These are phyloP conservation scores for Pilobolus umbonatus DNA, from an alignment of 192 early-diverging fungal genomes.

Conservation along the genomic window DNA sequence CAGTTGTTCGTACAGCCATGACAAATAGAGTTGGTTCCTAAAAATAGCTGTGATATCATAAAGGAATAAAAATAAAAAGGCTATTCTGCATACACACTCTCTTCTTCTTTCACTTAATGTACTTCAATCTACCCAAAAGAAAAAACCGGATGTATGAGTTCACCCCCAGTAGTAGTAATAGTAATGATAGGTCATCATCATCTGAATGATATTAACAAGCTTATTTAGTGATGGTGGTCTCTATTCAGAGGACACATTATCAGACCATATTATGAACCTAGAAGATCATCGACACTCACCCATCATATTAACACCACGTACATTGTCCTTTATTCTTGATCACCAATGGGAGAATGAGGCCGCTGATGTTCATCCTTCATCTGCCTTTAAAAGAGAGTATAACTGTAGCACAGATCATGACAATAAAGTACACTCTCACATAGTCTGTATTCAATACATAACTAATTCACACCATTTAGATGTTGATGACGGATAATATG, in stretches of 20 bases:
- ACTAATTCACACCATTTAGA: neutral
- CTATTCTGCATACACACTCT: too few species aligned
- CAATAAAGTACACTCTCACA: neutral
- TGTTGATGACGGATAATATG: neutral
- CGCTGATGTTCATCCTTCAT: neutral
- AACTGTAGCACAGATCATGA: neutral
- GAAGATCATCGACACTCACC: constrained; percentile 46
- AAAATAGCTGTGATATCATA: too few species aligned
- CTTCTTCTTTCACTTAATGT: neutral
- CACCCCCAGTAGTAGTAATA: neutral
- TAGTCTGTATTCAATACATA: neutral
- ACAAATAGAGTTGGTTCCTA: too few species aligned
- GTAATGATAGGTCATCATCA: too few species aligned
- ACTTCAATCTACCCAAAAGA: neutral
- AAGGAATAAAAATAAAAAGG: too few species aligned
- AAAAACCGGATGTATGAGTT: neutral
- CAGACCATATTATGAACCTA: constrained; percentile 69
- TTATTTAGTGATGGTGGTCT: neutral
- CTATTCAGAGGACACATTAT: neutral
- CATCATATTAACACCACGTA: constrained; percentile 11
- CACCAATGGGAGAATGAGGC: constrained; percentile 1
- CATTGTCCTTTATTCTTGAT: constrained; percentile 2
- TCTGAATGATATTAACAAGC: neutral
- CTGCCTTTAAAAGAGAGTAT: neutral
- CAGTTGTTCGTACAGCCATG: too few species aligned